Evolutionary conservation across 768 basidiomycete species (phyloP), one percentile per base, ranked within the genome.

Genomic region (Pisolithus microcarpus): DNA sequence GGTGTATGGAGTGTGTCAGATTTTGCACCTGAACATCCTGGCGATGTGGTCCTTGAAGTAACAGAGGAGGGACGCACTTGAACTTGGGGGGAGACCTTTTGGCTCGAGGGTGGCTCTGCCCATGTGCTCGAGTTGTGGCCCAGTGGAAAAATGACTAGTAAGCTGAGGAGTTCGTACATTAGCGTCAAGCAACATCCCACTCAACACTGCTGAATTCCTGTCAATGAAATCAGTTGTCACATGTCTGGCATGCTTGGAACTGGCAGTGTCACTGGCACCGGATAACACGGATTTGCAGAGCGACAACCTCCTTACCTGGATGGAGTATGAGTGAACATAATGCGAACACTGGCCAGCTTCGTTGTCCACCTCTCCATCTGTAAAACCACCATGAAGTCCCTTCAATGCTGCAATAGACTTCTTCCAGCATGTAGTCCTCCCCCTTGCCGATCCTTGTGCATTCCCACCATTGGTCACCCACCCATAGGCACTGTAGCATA

Each of bases 351-450:
- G 21, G 10, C 36, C 38, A 18, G 23, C 34, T n/a, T 44, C 47
- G 30, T 50, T 7, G 39, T 57, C 39, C 30, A 56, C 31, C 26
- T 65, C 65, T 0, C 59, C 61, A 46, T 65, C 64, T 13, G 65
- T 63, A 43, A 67, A 59, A 3, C 64, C 64, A 5, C 58, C 61
- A 7, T 63, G 57, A 10, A 43, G 51, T 10, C 65, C 63, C 46
- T 57, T 59, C 51, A 67, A 16, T 15, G 65, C 61, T 0, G 64
- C 59, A 39, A 67, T 55, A 3, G 59, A 63, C 9, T 45, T 54
- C 24, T 56, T 66, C 49, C 42, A 52, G 2, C 46, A 57, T 13
- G 47, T 59, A 28, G 37, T 26, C 11, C 24, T 55, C 7, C 52
- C 47, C 1, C 49, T 46, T 9, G 9, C 45, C 10, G 10, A 5